A percentile compares a stretch with the other conserved stretches of the same genome.
Evolutionary conservation across 495 filamentous ascomycete genomes (phyloP).

Genomic region (Pseudoneurospora amorphoporcata): DNA sequence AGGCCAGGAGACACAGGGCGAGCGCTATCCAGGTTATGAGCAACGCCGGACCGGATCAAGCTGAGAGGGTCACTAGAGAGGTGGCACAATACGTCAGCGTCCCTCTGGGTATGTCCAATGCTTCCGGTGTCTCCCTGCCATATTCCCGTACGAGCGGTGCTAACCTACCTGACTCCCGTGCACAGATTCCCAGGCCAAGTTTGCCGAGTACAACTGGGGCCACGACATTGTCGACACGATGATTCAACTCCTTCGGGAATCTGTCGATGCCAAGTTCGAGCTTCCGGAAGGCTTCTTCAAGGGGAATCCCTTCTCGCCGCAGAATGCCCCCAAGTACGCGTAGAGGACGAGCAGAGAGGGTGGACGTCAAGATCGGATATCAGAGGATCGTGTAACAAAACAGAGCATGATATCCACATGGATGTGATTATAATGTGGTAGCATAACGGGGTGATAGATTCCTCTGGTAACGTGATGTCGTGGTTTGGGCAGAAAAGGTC

Average conservation of each 20-base stretch:
- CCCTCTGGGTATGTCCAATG: slow-evolving; percentile 11
- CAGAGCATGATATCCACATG: neutral
- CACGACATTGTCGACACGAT: slow-evolving; percentile 11
- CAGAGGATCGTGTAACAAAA: neutral
- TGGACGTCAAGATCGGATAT: neutral
- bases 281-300: slow-evolving; percentile 11
- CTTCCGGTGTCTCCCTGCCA: neutral
- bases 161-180: neutral
- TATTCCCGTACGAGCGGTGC: neutral
- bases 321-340: neutral
- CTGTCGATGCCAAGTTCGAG: slow-evolving; percentile 8
- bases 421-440: neutral
- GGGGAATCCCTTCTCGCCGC: slow-evolving; percentile 2
- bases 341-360: neutral
- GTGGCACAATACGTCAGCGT: slow-evolving; percentile 13
- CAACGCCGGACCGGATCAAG: slow-evolving; percentile 18
- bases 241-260: slow-evolving; percentile 4
- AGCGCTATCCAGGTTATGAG: slow-evolving; percentile 42
- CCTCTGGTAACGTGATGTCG: neutral
- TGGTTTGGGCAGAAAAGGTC: neutral
- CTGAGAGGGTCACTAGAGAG: slow-evolving; percentile 13
- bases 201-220: slow-evolving; percentile 18
- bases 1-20: slow-evolving; percentile 39
- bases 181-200: slow-evolving; percentile 13
- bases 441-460: neutral